Conservation (phyloP, 2,329 filamentous ascomycete genomes). For the Incumbomyces delicatus region DNA sequence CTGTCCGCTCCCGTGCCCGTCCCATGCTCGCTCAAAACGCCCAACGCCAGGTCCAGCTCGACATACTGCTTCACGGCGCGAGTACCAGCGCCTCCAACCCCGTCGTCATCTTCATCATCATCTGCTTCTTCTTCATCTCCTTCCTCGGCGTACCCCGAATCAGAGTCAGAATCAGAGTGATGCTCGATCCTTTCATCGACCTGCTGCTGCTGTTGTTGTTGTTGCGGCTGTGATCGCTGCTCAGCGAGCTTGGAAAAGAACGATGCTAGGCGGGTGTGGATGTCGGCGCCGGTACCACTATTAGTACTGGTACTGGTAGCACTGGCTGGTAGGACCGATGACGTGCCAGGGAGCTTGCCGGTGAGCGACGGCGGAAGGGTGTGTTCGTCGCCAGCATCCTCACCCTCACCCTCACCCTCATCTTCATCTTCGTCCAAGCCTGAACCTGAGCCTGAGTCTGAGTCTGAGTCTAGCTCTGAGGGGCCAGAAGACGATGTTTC, state of each 20-base stretch:
- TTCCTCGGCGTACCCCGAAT: not conserved
- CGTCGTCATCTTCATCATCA: conserved; percentile 10
- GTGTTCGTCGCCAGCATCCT: not conserved
- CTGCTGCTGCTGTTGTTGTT: not conserved
- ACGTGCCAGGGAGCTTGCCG: not conserved
- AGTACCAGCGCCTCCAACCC: not conserved
- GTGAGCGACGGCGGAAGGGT: no score
- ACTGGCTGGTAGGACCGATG: not conserved
- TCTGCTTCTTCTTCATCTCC: conserved; percentile 9
- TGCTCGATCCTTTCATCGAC: not conserved
- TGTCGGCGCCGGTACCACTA: not conserved
- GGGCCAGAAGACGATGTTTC: not conserved
- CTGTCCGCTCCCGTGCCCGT: not conserved
- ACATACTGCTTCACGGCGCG: conserved; percentile 33
- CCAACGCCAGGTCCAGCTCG: conserved; percentile 37
- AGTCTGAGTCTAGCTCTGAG: not conserved
- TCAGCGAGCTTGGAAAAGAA: not conserved
- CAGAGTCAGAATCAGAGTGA: not conserved
- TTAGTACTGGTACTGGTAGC: no score
- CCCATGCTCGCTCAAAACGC: conserved; percentile 34
- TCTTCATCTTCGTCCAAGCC: no score
- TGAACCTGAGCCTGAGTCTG: not conserved
- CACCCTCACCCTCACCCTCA: no score
- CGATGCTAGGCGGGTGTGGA: not conserved
- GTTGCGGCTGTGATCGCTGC: not conserved